phyloP scores from a whole-genome alignment of 495 filamentous ascomycete genomes.

The Podospora australis region DNA sequence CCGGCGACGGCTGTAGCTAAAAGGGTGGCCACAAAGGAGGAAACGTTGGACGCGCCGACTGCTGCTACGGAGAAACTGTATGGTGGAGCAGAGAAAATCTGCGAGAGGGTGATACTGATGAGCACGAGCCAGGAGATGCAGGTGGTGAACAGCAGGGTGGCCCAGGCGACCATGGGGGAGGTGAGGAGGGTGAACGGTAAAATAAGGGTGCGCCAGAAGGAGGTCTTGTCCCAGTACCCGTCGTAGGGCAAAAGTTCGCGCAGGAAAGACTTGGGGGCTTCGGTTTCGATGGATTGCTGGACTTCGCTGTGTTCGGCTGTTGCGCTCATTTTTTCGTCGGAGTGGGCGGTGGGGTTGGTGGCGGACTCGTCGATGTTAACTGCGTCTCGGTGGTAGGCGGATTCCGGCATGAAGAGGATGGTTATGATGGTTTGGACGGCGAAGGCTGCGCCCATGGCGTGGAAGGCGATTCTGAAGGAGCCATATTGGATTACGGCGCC shows the following conservation, averaged over 20 bases:
- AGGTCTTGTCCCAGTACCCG: constrained; percentile 28
- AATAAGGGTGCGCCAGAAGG: constrained; percentile 37
- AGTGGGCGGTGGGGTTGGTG: not conserved
- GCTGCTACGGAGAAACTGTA: constrained; percentile 40
- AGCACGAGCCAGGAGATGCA: constrained; percentile 45
- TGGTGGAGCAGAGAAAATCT: constrained; percentile 42
- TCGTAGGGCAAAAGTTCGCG: constrained; percentile 33
- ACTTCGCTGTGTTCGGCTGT: constrained; percentile 1
- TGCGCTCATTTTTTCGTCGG: not conserved
- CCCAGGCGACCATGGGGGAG: constrained; percentile 40
- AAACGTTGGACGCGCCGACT: constrained; percentile 38
- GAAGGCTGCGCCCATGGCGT: constrained; percentile 39
- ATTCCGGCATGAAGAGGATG: constrained; percentile 42
- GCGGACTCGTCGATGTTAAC: not conserved
- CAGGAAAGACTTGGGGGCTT: constrained; percentile 13
- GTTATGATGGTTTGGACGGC: constrained; percentile 30
- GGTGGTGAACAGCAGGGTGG: constrained; percentile 35
- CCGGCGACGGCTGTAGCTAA: constrained; percentile 34
- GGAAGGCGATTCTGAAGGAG: constrained; percentile 27
- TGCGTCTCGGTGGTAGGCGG: constrained; percentile 27
- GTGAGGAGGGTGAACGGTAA: constrained; percentile 38
- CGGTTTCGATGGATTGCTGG: not conserved
- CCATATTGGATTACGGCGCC: constrained; percentile 31
- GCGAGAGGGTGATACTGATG: constrained; percentile 37
- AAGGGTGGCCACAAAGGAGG: constrained; percentile 35